Base-by-base conservation (phyloP, 2,329 filamentous ascomycete species). In the Botrytis porri region DNA sequence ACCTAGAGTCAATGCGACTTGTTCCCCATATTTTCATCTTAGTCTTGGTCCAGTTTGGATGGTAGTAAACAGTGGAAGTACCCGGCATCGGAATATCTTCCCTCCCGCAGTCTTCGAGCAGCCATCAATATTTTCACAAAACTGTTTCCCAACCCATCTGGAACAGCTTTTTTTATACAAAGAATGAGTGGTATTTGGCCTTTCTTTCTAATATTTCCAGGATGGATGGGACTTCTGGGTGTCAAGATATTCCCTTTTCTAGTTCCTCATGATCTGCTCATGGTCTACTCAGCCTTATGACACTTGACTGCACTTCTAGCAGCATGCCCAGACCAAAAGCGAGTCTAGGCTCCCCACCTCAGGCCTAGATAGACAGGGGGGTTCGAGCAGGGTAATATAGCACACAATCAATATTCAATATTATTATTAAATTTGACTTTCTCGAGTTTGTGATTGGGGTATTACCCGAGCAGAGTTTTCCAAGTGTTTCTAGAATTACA, bases 291-390 rank as follows among this genome's bases (percentile, higher is more conserved):
- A 69, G 65, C 65, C 65, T 69, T 57, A 69, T 69, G 65, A 41
- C 29, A 37, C n/a, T 25, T 41, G 35, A 16, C 48, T 25, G n/a
- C 10, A 57, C 37, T 32, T 20, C 16, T 32, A 32, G 32, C 29
- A 54, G 39, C 41, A 22, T 32, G 1, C 4, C 14, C 12, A 12
- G 22, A 16, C 7, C 35, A 57, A 69, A 57, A n/a, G 10, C 16
- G 32, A 57, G 18, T 69, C n/a, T 69, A 41, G 65, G 41, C 18
- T 57, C 37, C n/a, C n/a, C 37, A 25, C 65, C 64, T 67, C 64
- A 69, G 48, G 51, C 48, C 57, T 37, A 37, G 65, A 32, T 6
- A 29, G 48, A 57, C 65, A 69, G n/a, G 65, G n/a, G 65, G 65
- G 10, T 69, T 39, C 25, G n/a, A 69, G 7, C n/a, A 43, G 18